A percentile compares a stretch with the other conserved stretches of the same genome.
These are phyloP conservation scores for Solanum ahanhuiri DNA, from an alignment of 257 asterid species.

Conservation along the genomic window DNA sequence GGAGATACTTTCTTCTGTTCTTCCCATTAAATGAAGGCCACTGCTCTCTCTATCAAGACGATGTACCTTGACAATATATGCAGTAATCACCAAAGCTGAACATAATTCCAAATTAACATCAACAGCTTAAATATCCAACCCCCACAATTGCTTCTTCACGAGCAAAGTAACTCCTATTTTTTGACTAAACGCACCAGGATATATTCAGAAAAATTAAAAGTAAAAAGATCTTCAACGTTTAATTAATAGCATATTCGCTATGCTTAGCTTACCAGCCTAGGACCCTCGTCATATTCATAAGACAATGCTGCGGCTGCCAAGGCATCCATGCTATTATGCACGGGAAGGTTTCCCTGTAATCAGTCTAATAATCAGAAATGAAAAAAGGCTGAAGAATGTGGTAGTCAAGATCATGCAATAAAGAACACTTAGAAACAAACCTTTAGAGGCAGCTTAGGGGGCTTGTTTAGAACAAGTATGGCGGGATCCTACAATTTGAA, in stretches of 20 bases:
- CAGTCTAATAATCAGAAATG: neutral
- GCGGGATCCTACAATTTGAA: slow-evolving; percentile 68
- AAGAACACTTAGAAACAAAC: slow-evolving; percentile 23
- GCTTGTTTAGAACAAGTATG: slow-evolving; percentile 74
- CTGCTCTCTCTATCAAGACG: slow-evolving; percentile 97
- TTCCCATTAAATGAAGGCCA: slow-evolving; percentile 87
- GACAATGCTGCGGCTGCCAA: slow-evolving; percentile 93
- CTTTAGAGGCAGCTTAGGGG: slow-evolving; percentile 92
- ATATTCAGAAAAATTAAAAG: neutral
- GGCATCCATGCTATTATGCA: slow-evolving; percentile 98
- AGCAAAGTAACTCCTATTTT: neutral
- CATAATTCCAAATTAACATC: neutral
- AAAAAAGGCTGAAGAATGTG: neutral
- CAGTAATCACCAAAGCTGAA: neutral
- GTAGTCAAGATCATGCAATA: neutral
- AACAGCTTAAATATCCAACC: neutral
- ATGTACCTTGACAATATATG: slow-evolving; percentile 47
- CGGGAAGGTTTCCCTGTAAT: slow-evolving; percentile 56
- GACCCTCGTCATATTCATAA: slow-evolving; percentile 82
- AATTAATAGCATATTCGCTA: neutral
- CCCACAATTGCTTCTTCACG: neutral
- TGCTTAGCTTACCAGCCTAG: slow-evolving; percentile 61
- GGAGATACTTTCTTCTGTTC: slow-evolving; percentile 72
- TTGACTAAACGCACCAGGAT: neutral
- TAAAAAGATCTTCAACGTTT: neutral